phyloP scores from a whole-genome alignment of 768 basidiomycete genomes.

The Dictyophora rubrovolvata region DNA sequence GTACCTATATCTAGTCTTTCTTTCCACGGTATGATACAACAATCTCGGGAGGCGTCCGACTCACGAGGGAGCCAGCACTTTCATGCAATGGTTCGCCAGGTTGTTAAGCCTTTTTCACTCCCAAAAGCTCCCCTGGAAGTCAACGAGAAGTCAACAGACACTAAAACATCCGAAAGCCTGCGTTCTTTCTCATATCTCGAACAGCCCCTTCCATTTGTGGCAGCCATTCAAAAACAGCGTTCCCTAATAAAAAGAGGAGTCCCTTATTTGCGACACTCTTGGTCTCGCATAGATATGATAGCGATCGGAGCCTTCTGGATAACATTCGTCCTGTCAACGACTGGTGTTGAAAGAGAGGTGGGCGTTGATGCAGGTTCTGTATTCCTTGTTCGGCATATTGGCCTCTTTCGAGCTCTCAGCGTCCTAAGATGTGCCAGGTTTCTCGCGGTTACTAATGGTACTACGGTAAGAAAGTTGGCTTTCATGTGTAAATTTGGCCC shows the following conservation, averaged over 20 bases:
- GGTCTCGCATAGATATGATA: constrained; percentile 83
- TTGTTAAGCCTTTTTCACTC: constrained; percentile 9
- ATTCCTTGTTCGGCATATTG: constrained; percentile 48
- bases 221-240: constrained; percentile 7
- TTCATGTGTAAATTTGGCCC: not conserved
- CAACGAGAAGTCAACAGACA: not conserved
- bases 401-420: constrained; percentile 80
- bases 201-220: constrained; percentile 1
- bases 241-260: constrained; percentile 34
- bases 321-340: constrained; percentile 58
- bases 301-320: constrained; percentile 87
- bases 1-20: constrained; percentile 28
- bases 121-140: not conserved
- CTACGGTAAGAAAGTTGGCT: constrained; percentile 50
- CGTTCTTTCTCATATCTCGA: not conserved
- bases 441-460: constrained; percentile 82
- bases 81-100: constrained; percentile 3
- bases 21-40: not conserved
- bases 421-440: constrained; percentile 76
- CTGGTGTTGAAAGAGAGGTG: constrained; percentile 53
- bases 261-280: constrained; percentile 87
- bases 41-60: not conserved
- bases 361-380: constrained; percentile 4
- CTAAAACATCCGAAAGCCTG: not conserved
- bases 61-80: not conserved